Evolutionary conservation across 78 protist genomes (phyloP).

Genomic region (Dictyostelium citrinum): DNA sequence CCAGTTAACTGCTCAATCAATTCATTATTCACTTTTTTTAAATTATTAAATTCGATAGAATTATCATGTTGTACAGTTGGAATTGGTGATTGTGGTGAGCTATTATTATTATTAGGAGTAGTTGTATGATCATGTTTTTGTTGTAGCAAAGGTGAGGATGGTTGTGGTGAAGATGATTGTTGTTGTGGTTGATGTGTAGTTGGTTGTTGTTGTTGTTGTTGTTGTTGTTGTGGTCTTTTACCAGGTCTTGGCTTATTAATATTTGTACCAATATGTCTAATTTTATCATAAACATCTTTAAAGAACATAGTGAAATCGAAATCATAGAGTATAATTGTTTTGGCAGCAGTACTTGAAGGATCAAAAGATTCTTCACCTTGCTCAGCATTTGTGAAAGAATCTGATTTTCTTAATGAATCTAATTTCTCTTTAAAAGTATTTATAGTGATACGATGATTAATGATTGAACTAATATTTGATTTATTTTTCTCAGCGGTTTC

Average conservation of each 20-base stretch:
- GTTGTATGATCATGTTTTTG: background rate
- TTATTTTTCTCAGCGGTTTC: constrained; percentile 23
- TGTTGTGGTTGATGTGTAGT: background rate
- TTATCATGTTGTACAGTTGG: background rate
- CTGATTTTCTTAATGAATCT: constrained; percentile 61
- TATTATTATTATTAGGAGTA: background rate
- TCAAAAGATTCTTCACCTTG: constrained; percentile 37
- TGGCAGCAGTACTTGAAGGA: background rate
- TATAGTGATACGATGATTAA: constrained; percentile 57
- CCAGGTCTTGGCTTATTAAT: constrained; percentile 71
- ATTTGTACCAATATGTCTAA: constrained; percentile 41
- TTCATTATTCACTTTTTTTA: background rate
- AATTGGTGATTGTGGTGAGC: background rate
- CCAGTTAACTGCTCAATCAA: background rate
- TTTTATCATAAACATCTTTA: constrained; percentile 65
- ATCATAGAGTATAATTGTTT: constrained; percentile 21
- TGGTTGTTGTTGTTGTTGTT: background rate
- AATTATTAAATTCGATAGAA: background rate
- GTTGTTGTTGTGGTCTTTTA: background rate
- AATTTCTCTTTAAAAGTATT: constrained; percentile 43
- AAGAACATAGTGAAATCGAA: constrained; percentile 73
- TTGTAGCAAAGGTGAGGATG: background rate
- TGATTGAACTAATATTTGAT: constrained; percentile 57
- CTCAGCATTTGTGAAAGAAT: constrained; percentile 52
- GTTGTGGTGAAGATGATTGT: background rate